Evolutionary conservation across 176 grass and related monocot genomes (phyloP).

Genomic region (maize (Zea mays)): Zm-B73-REFERENCE-NAM-5.0 NC_050096.1:276788501-276789000

Average conservation of each 20-base stretch:
- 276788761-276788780: neutral
- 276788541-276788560: neutral
- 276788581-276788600: neutral
- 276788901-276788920: conserved; percentile 72
- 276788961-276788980: conserved; percentile 67
- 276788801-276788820: neutral
- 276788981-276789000: conserved; percentile 90
- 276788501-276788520: neutral
- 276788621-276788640: conserved; percentile 1
- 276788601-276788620: neutral
- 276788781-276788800: neutral
- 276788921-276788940: conserved; percentile 48
- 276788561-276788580: neutral
- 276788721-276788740: conserved; percentile 4
- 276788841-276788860: conserved; percentile 14
- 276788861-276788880: conserved; percentile 73
- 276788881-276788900: conserved; percentile 90
- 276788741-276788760: neutral
- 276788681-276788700: neutral
- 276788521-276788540: neutral
- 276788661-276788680: neutral
- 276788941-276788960: conserved; percentile 70
- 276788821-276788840: conserved; percentile 3
- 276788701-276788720: conserved; percentile 1
- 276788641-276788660: neutral